Conservation (phyloP, 2,329 filamentous ascomycete species). For the Xylaria sp. region DNA sequence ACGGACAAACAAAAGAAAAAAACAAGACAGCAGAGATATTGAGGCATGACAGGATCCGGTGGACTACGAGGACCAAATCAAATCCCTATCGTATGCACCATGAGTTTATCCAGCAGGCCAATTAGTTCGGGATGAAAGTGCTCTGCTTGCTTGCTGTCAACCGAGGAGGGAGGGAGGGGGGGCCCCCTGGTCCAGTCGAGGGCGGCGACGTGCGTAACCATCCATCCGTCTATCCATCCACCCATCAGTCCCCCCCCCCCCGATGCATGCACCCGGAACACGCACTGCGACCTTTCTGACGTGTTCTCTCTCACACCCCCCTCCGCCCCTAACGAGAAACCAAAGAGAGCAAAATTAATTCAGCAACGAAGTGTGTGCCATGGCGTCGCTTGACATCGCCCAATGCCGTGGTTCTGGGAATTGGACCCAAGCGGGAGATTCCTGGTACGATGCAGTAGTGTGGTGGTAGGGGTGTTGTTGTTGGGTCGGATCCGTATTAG, state of each 20-base stretch:
- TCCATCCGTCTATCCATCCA: not conserved
- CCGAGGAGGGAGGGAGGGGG: not conserved
- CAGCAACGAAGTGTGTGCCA: conserved; percentile 1
- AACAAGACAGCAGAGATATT: not conserved
- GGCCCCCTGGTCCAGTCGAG: too few relatives aligned
- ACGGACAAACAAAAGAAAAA: not conserved
- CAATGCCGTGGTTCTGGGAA: conserved; percentile 22
- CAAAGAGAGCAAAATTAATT: not conserved
- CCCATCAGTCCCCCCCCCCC: not conserved
- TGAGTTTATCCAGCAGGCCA: not conserved
- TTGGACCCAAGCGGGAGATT: conserved; percentile 8
- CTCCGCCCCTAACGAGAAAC: conserved; percentile 5
- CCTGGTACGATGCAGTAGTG: conserved; percentile 9
- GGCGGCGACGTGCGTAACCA: conserved; percentile 2
- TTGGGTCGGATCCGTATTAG: not conserved
- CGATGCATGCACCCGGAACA: conserved; percentile 11
- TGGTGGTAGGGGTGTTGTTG: not conserved
- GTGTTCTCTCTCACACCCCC: conserved; percentile 9
- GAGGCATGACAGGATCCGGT: not conserved
- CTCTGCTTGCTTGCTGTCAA: not conserved
- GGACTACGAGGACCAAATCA: not conserved
- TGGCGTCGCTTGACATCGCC: conserved; percentile 15
- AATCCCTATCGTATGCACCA: not conserved
- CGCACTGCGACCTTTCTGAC: conserved; percentile 19
- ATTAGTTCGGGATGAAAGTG: not conserved